Base-by-base conservation (phyloP, 2,329 filamentous ascomycete species). In the Colletotrichum tropicale region DNA sequence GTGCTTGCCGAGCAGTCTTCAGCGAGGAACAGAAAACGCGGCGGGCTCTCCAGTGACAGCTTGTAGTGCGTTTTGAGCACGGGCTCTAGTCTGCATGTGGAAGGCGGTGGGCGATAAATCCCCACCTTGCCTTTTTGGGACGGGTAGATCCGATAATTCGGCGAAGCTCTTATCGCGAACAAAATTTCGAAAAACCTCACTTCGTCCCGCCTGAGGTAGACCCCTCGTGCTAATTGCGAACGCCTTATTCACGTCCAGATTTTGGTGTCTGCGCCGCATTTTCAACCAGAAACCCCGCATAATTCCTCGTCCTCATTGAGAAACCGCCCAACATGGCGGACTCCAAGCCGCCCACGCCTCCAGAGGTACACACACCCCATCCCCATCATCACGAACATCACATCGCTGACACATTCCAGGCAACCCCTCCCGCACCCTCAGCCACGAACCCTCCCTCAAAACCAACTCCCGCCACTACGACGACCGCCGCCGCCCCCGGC, bases 401-500 rank as follows among this genome's bases (percentile, higher is more conserved):
- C 30, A 48, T 55, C 38, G 38, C 30, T 73, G 24, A 15, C 10
- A 21, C 28, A 10, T 16, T 70, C 71, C 28, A 73, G 77, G 64
- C 70, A 64, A 30, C 62, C 66, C 28, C 68, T 12, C 38, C 62
- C 60, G 30, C 75, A 18, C 36, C 58, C 58, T 13, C 65, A 12
- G 43, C 30, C 38, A n/a, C 38, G 9, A 48, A 48, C 38, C 24
- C 76, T 21, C 43, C 58, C 56, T 10, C 65, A 12, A 55, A 24
- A 8, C 21, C 74, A 5, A 24, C 70, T 8, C 28, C 76, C 6
- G 43, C 74, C 4, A 18, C 70, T 8, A 32, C 75, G n/a, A 66
- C 67, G 1, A 28, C 60, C 62, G 15, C 58, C 65, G 69, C 80
- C 62, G 69, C 78, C 60, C 74, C 83, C 67, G 77, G 84, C 62